phyloP scores from a whole-genome alignment of 78 protist species.

The Planoprotostelium fungivorum region DNA sequence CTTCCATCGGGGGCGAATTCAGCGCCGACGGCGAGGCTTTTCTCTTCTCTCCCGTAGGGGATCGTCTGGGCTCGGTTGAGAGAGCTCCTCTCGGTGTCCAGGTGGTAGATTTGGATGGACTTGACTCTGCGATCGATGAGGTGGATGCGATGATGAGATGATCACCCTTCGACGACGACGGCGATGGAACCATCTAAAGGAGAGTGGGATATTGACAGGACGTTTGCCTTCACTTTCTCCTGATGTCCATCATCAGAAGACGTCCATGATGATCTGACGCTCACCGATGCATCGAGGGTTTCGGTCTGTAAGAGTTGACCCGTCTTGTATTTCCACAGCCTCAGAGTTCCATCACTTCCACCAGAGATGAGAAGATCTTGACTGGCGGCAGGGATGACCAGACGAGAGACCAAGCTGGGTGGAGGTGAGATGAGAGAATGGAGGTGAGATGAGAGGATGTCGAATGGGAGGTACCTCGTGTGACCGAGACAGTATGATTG shows the following conservation, averaged over 20 bases:
- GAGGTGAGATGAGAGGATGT: not conserved
- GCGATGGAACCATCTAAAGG: not conserved
- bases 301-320: constrained; percentile 42
- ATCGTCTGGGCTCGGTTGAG: not conserved
- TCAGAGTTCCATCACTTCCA: constrained; percentile 56
- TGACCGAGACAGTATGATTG: constrained; percentile 56
- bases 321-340: constrained; percentile 40
- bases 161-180: not conserved
- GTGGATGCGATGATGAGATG: not conserved
- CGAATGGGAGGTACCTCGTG: constrained; percentile 10
- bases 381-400: constrained; percentile 11
- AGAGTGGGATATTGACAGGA: not conserved
- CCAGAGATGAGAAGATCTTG: constrained; percentile 36
- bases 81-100: not conserved
- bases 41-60: not conserved
- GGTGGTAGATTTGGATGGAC: not conserved
- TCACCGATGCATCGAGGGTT: not conserved
- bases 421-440: not conserved
- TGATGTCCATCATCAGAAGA: not conserved
- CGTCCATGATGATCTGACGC: not conserved
- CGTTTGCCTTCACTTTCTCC: not conserved
- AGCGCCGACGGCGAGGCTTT: not conserved
- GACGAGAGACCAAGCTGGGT: constrained; percentile 11
- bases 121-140: not conserved
- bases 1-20: not conserved